These are phyloP conservation scores for Spathaspora girioi DNA, from an alignment of 805 yeast species.

Conservation along the genomic window DNA sequence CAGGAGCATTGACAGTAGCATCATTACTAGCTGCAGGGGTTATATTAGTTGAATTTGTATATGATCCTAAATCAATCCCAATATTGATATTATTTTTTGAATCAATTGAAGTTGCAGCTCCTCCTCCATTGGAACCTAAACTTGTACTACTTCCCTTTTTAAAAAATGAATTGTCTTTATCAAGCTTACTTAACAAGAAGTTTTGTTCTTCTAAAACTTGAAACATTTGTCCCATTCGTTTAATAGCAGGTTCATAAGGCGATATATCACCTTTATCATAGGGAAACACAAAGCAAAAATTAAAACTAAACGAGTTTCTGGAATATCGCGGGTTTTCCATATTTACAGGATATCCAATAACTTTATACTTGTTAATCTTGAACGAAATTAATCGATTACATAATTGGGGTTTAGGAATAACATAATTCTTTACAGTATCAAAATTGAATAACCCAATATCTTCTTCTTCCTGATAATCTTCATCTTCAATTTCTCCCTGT, in stretches of 20 bases:
- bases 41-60: background rate
- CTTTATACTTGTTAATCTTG: slow-evolving; percentile 63
- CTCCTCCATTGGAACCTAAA: background rate
- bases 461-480: slow-evolving; percentile 13
- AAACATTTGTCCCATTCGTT: slow-evolving; percentile 84
- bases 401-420: slow-evolving; percentile 89
- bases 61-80: slow-evolving; percentile 4
- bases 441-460: slow-evolving; percentile 57
- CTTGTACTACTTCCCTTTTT: slow-evolving; percentile 12
- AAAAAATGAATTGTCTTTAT: slow-evolving; percentile 39
- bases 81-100: slow-evolving; percentile 3
- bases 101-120: background rate
- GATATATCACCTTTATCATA: slow-evolving; percentile 69
- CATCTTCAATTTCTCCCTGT: background rate
- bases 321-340: slow-evolving; percentile 73
- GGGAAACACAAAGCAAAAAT: slow-evolving; percentile 87
- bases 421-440: slow-evolving; percentile 81
- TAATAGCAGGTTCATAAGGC: slow-evolving; percentile 82
- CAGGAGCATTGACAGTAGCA: slow-evolving; percentile 10
- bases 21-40: slow-evolving; percentile 3
- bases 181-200: slow-evolving; percentile 59
- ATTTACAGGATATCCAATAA: slow-evolving; percentile 87
- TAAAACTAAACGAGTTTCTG: slow-evolving; percentile 89
- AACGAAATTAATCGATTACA: slow-evolving; percentile 80
- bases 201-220: slow-evolving; percentile 87